These are phyloP conservation scores for Peronospora farinosa DNA, from an alignment of 352 stramenopile genomes.

Conservation along the genomic window DNA sequence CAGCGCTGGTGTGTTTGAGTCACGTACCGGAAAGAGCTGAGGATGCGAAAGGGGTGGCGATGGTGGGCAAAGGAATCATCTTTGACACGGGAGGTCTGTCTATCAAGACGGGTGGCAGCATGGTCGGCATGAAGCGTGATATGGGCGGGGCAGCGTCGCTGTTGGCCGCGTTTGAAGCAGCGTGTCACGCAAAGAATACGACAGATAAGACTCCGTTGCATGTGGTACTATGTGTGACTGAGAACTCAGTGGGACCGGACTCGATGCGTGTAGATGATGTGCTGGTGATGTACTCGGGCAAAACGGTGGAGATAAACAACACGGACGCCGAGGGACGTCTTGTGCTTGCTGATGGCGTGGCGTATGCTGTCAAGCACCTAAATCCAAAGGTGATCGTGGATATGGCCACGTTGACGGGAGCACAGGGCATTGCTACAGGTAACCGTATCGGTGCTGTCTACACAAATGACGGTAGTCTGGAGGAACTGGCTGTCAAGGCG, in stretches of 20 bases:
- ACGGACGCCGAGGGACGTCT: slow-evolving; percentile 93
- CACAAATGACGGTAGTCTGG: slow-evolving; percentile 86
- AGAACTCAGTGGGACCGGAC: slow-evolving; percentile 90
- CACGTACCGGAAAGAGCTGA: slow-evolving; percentile 46
- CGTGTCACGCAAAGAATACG: slow-evolving; percentile 84
- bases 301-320: slow-evolving; percentile 97
- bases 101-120: slow-evolving; percentile 87
- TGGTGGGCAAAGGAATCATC: slow-evolving; percentile 95
- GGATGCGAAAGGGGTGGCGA: slow-evolving; percentile 47
- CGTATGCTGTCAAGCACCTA: slow-evolving; percentile 89
- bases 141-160: slow-evolving; percentile 85
- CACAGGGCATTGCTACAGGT: slow-evolving; percentile 89
- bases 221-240: slow-evolving; percentile 88
- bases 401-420: slow-evolving; percentile 94
- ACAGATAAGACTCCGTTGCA: slow-evolving; percentile 83
- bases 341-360: slow-evolving; percentile 91
- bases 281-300: slow-evolving; percentile 90
- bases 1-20: slow-evolving; percentile 88
- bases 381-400: slow-evolving; percentile 89
- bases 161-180: slow-evolving; percentile 68
- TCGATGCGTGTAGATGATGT: slow-evolving; percentile 92
- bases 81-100: slow-evolving; percentile 95
- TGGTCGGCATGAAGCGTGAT: slow-evolving; percentile 92
- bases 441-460: slow-evolving; percentile 90
- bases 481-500: slow-evolving; percentile 67